Evolutionary conservation across 2,329 filamentous ascomycete species (phyloP).

Genomic region (Didymella pinodella): DNA sequence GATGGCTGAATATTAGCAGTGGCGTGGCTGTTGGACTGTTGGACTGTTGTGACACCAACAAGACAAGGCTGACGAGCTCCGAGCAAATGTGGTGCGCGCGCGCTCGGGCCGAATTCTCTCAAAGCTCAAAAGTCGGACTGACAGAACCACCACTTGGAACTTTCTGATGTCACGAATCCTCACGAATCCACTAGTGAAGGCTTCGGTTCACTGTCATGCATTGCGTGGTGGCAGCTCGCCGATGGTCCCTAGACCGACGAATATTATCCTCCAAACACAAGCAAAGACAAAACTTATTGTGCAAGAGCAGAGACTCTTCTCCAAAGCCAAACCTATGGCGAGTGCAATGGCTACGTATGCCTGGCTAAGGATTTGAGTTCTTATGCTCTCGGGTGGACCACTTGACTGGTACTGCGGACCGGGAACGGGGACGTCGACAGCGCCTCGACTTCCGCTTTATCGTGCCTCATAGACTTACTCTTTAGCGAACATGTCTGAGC

Average conservation of each 20-base stretch:
- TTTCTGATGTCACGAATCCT: background rate
- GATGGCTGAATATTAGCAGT: background rate
- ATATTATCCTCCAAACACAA: background rate
- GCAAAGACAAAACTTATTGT: background rate
- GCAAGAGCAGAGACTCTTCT: background rate
- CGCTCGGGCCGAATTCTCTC: slow-evolving; percentile 1
- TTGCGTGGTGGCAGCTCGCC: too few species aligned
- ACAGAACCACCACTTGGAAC: too few species aligned
- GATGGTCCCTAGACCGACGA: background rate
- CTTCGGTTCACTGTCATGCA: background rate
- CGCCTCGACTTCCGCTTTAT: background rate
- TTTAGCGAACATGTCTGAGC: background rate
- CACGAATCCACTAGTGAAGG: too few species aligned
- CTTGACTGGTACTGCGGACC: background rate
- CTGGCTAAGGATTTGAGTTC: background rate
- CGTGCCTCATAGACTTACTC: background rate
- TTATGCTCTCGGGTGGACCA: background rate
- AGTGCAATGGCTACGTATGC: background rate
- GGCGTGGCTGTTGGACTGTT: background rate
- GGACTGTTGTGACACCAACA: slow-evolving; percentile 1
- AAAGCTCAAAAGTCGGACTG: background rate
- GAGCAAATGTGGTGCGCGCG: background rate
- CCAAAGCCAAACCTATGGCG: background rate
- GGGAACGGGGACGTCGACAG: background rate
- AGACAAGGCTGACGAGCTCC: background rate